Evolutionary conservation across 306 rosid species (phyloP).

Genomic region (Quercus alba): DNA sequence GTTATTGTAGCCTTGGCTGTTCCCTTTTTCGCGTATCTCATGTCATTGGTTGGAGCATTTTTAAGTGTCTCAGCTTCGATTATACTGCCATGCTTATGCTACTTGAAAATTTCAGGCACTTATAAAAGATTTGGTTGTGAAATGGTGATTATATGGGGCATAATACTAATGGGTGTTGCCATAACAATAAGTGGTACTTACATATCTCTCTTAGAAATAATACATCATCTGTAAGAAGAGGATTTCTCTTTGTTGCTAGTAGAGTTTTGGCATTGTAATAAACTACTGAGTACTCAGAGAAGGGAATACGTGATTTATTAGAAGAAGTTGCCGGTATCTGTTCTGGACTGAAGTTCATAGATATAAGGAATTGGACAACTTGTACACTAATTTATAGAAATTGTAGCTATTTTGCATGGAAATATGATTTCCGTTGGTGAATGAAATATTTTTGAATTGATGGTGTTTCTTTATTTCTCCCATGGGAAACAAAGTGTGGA

Average conservation of each 20-base stretch:
- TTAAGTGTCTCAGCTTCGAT: slow-evolving; percentile 60
- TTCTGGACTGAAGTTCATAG: no score
- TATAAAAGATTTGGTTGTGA: slow-evolving; percentile 33
- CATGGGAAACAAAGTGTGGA: no score
- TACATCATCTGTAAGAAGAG: background rate
- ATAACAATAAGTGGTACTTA: slow-evolving; percentile 44
- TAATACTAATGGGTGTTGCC: slow-evolving; percentile 34
- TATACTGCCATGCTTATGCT: slow-evolving; percentile 63
- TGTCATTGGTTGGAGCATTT: slow-evolving; percentile 73
- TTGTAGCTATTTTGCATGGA: no score
- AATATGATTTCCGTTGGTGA: no score
- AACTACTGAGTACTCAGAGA: no score
- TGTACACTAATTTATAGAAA: no score
- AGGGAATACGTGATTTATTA: background rate
- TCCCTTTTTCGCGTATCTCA: slow-evolving; percentile 59
- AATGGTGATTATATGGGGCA: slow-evolving; percentile 7
- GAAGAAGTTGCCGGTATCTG: no score
- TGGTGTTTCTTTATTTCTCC: no score
- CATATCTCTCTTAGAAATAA: background rate
- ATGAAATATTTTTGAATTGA: no score
- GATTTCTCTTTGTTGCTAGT: background rate
- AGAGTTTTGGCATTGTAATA: background rate
- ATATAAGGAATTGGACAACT: no score
- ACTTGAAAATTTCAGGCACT: slow-evolving; percentile 60
- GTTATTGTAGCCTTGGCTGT: slow-evolving; percentile 41